Evolutionary conservation across 1,284 basidiomycete genomes (phyloP), one percentile per base, ranked within the genome.

Genomic region (Bjerkandera adusta): DNA sequence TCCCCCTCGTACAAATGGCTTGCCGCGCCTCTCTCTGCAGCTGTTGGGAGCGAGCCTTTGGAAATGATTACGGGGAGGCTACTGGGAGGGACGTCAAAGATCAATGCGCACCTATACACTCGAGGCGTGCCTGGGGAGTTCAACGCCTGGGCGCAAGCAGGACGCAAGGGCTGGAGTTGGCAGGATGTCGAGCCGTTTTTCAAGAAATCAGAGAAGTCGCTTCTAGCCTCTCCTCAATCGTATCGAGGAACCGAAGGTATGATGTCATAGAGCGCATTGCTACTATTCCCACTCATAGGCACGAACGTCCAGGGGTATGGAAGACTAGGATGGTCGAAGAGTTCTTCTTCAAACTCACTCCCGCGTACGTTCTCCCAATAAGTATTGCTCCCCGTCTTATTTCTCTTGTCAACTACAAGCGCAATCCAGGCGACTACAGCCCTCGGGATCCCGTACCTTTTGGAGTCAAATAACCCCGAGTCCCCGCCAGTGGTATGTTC

Each of bases 31-130:
- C 27, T 33, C 16, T 30, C 56, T 26, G 24, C 43, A 18, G 34
- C 35, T 16, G 36, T 46, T n/a, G 47, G 58, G 10, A 54, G 54
- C 7, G 45, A 45, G 24, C 47, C 44, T 12, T 39, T 64, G 24
- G 53, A 55, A 10, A 47, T 68, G 40, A 59, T 68, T 34, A 57
- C 61, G 10, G 73, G 71, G 2, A 67, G 63, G 35, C 65, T 57
- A 0, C 52, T 71, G 10, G 72, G 72, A 12, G 72, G 72, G 1
- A 62, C 62, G 0, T 66, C 67, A 4, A 64, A 63, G 7, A 69
- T 75, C 46, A 76, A 75, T 48, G 61, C 55, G 26, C 56, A 66
- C 55, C 43, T 67, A 44, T 70, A 70, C 40, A 61, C 60, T 1
- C 59, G 67, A 7, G 61, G 62, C 2, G 38, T 57, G 4, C 59